Percentiles rank a stretch among this genome's conserved stretches.
phyloP scores from a whole-genome alignment of 2,329 filamentous ascomycete species.

The Scortechinia acanthostroma region DNA sequence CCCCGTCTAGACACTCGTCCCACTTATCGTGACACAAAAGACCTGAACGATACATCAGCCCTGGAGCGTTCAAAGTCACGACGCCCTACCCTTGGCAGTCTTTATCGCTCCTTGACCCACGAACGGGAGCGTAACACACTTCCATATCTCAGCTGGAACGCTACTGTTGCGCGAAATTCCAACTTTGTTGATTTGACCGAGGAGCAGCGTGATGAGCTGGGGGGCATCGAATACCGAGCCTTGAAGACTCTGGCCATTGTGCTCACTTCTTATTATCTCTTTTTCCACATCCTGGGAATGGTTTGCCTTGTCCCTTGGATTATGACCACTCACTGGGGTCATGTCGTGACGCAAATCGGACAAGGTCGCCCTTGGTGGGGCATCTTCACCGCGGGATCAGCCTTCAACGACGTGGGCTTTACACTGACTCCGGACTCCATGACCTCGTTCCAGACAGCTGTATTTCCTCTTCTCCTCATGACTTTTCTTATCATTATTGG shows the following conservation, averaged over 20 bases:
- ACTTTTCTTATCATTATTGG: conserved; percentile 87
- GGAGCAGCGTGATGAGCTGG: conserved; percentile 87
- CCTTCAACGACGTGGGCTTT: conserved; percentile 93
- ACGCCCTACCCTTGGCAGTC: conserved; percentile 7
- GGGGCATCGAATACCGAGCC: conserved; percentile 91
- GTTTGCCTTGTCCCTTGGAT: conserved; percentile 78
- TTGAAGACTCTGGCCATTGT: conserved; percentile 79
- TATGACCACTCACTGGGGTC: conserved; percentile 51
- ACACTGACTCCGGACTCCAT: conserved; percentile 91
- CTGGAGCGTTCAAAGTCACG: conserved; percentile 20
- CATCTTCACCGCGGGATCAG: conserved; percentile 78
- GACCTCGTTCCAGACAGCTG: conserved; percentile 74
- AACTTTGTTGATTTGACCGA: conserved; percentile 82
- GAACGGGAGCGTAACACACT: conserved; percentile 17
- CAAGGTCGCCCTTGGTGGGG: conserved; percentile 71
- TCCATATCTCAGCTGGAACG: conserved; percentile 90
- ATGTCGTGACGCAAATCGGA: conserved; percentile 52
- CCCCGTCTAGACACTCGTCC: neutral
- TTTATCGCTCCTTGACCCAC: neutral
- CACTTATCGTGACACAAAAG: neutral
- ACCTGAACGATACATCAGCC: conserved; percentile 14
- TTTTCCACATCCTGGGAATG: conserved; percentile 73
- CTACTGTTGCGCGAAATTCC: conserved; percentile 87
- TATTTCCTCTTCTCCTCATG: conserved; percentile 70
- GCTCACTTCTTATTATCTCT: conserved; percentile 72